Evolutionary conservation across 257 asterid genomes (phyloP), one percentile per base, ranked within the genome.

Genomic region (Scutellaria barbata): DNA sequence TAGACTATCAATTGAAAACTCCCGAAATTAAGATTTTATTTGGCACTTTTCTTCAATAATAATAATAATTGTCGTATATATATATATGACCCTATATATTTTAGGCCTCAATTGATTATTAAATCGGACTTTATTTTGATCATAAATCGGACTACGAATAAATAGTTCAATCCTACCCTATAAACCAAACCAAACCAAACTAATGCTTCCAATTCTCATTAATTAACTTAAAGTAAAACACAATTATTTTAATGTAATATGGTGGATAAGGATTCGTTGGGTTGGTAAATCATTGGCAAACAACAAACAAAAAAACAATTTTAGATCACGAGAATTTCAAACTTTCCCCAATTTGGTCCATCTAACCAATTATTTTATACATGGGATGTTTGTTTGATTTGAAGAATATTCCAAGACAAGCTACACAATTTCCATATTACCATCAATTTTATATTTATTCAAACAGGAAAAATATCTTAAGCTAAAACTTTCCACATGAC

Each of bases 281-380:
- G 52, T 71, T 71, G 69, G 69, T 48, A 48, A 18, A 35, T 71
- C 41, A 18, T 8, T 59, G 37, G 5, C 13, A 58, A 17, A 25
- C 41, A 55, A 55, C 6, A 53, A 52, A 52, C 35, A n/a, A 13
- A 61, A 72, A 46, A 54, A 72, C 76, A 72, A 72, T 51, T 71
- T 1, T 51, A 48, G 63, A 25, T 60, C 69, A 71, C 69, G 35
- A 72, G 69, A 33, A 46, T 58, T 58, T 35, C 68, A 10, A 46
- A 71, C 51, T 37, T 51, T 33, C 16, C 5, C 42, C 7, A 37
- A 12, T 20, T 53, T 53, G 51, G 33, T 16, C 68, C 5, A 59
- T 10, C 50, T 37, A 5, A 50, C 52, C 17, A 16, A 61, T 37
- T 60, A 72, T 45, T 69, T 68, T 33, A 50, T 50, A 14, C 48